A percentile compares a stretch with the other conserved stretches of the same genome.
These are phyloP conservation scores for Solanum lycopersicoides DNA, from an alignment of 257 asterid species.

Conservation along the genomic window DNA sequence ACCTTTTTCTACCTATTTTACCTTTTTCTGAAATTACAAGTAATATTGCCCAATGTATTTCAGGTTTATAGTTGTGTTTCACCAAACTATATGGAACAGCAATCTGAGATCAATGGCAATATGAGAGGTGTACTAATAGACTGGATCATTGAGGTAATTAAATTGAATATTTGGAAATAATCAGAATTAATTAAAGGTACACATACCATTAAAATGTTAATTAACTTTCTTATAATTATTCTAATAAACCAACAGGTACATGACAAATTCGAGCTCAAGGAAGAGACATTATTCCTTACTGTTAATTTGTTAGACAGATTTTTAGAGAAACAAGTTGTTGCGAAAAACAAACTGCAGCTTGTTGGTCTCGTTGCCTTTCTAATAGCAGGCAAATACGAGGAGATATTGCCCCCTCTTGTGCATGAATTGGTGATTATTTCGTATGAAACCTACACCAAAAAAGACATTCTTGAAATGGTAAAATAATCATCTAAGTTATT, in stretches of 20 bases:
- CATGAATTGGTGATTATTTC: constrained; percentile 75
- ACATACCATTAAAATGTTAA: neutral
- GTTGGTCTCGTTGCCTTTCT: constrained; percentile 87
- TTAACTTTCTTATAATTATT: neutral
- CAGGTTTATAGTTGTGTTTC: constrained; percentile 71
- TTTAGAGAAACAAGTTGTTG: constrained; percentile 68
- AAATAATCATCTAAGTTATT: neutral
- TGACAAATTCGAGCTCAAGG: constrained; percentile 78
- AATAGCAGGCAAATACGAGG: constrained; percentile 89
- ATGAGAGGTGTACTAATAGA: constrained; percentile 85
- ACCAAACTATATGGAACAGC: constrained; percentile 66
- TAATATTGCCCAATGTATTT: neutral
- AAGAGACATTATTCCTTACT: constrained; percentile 68
- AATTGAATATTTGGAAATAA: neutral
- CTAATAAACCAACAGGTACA: constrained; percentile 44
- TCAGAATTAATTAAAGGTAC: neutral
- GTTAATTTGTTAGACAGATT: constrained; percentile 73
- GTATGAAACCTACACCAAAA: constrained; percentile 65
- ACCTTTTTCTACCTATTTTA: too few relatives aligned
- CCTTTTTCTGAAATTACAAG: too few relatives aligned
- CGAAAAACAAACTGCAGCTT: constrained; percentile 70
- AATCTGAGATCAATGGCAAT: constrained; percentile 60
- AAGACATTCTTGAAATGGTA: constrained; percentile 83
- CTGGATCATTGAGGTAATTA: constrained; percentile 81
- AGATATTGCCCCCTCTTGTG: constrained; percentile 69